Evolutionary conservation across 2,329 filamentous ascomycete species (phyloP).

Genomic region (Hypoxylon sp.): DNA sequence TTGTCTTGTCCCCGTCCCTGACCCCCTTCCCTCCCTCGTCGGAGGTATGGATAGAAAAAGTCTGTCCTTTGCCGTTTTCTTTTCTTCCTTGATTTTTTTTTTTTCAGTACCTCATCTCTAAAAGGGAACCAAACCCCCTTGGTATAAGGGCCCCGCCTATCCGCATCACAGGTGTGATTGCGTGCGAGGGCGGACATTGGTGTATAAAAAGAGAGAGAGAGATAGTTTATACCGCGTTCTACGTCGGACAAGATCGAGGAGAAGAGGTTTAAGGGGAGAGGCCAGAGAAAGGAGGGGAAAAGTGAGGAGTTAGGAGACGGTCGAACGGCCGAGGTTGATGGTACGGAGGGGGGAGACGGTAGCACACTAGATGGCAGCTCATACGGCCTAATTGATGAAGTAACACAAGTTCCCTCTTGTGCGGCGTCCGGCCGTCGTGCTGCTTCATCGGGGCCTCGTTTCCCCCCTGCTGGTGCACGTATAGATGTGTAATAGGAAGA

Average conservation of each 20-base stretch:
- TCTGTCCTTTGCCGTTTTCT: constrained; percentile 7
- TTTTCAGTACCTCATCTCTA: not conserved
- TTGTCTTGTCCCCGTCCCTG: not conserved
- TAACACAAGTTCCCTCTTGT: not conserved
- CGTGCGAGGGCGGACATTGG: not conserved
- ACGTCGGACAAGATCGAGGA: too few species aligned
- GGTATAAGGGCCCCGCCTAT: not conserved
- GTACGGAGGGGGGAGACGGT: not conserved
- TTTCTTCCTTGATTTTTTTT: too few species aligned
- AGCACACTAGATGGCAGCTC: not conserved
- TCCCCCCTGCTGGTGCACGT: not conserved
- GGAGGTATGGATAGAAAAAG: constrained; percentile 15
- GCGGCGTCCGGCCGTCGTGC: not conserved
- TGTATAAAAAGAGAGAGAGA: too few species aligned
- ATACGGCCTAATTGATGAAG: not conserved
- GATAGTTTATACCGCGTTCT: not conserved
- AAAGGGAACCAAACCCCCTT: not conserved
- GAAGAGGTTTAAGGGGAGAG: too few species aligned
- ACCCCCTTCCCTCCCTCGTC: too few species aligned
- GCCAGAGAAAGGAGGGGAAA: too few species aligned
- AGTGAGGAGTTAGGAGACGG: not conserved
- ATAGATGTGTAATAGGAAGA: not conserved
- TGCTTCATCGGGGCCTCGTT: too few species aligned
- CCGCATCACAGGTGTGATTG: not conserved
- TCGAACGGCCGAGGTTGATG: not conserved